Base-by-base conservation (phyloP, 192 early-diverging fungal species). In the Entomortierella lignicola region DNA sequence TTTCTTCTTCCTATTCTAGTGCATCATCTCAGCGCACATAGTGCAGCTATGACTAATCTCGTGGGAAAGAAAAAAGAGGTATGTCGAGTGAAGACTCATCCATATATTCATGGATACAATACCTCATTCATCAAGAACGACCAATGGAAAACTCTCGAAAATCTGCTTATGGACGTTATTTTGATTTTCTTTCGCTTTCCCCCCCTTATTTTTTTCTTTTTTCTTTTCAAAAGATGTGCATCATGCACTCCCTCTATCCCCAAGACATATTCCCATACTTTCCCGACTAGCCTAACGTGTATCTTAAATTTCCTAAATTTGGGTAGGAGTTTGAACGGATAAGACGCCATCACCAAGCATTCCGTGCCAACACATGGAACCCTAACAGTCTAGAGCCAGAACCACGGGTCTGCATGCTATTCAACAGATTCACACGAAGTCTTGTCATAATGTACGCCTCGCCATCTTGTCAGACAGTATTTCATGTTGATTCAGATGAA, bases 361-460 rank as follows among this genome's bases (percentile, higher is more conserved):
- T 77, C 47, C 31, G 31, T 11, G 23, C 26, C n/a, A 58, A 69
- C 51, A 70, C 66, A 20, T 82, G 81, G 81, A 72, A 82, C 42
- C 39, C 72, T 4, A 56, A 20, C 41, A 55, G 50, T 11, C 62
- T 82, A 1, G 68, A 68, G 27, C 72, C 67, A 29, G 81, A 82
- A 37, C 81, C 72, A 15, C 55, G 81, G 10, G 81, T 52, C 10
- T 82, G 81, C 66, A 69, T 82, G 71, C 63, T 82, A 25, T 72
- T 82, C 54, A 82, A 82, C 37, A 54, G 81, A 15, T 82, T 77
- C 62, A 63, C 81, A 8, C 68, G 70, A 20, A 66, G 25, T n/a
- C 57, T 74, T 7, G 54, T 66, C 0, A 65, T 82, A 32, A 74
- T 82, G 66, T 82, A 82, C 41, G 70, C 71, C n/a, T 82, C 81